Evolutionary conservation across 2,329 filamentous ascomycete species (phyloP).

Genomic region (Fusarium humuli): DNA sequence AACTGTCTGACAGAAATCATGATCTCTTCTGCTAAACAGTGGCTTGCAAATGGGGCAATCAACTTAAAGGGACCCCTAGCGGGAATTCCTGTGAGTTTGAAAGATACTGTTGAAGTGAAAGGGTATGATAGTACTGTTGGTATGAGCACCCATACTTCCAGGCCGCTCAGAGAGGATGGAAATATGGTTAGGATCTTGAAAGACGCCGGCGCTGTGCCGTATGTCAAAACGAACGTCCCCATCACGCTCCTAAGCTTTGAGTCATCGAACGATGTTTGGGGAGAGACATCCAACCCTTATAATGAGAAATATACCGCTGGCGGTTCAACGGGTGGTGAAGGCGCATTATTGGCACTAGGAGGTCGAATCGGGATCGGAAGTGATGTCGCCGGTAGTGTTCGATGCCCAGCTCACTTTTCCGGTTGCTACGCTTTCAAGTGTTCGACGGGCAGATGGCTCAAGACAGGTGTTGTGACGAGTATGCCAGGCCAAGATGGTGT

Average conservation of each 20-base stretch:
- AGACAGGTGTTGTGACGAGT: slow-evolving; percentile 82
- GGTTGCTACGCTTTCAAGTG: slow-evolving; percentile 90
- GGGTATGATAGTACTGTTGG: slow-evolving; percentile 88
- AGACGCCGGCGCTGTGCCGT: slow-evolving; percentile 88
- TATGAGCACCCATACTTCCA: slow-evolving; percentile 78
- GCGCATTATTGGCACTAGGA: slow-evolving; percentile 82
- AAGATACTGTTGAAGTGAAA: slow-evolving; percentile 81
- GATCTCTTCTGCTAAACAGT: slow-evolving; percentile 80
- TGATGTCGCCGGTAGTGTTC: slow-evolving; percentile 90
- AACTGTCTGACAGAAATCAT: slow-evolving; percentile 93
- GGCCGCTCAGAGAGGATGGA: slow-evolving; percentile 75
- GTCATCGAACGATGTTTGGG: slow-evolving; percentile 83
- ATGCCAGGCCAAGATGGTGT: slow-evolving; percentile 95
- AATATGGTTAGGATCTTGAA: slow-evolving; percentile 81
- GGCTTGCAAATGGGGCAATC: slow-evolving; percentile 68
- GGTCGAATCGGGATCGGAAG: slow-evolving; percentile 90
- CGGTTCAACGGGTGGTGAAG: slow-evolving; percentile 88
- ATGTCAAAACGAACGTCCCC: slow-evolving; percentile 92
- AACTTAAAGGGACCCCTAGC: slow-evolving; percentile 86
- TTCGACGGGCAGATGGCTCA: slow-evolving; percentile 91
- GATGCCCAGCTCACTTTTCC: slow-evolving; percentile 87
- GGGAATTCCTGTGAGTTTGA: slow-evolving; percentile 87
- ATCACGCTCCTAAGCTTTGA: slow-evolving; percentile 90
- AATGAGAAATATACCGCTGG: slow-evolving; percentile 87
- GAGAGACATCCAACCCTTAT: slow-evolving; percentile 83